These are phyloP conservation scores for Adansonia grandidieri DNA, from an alignment of 441 rosid genomes.

Conservation along the genomic window DNA sequence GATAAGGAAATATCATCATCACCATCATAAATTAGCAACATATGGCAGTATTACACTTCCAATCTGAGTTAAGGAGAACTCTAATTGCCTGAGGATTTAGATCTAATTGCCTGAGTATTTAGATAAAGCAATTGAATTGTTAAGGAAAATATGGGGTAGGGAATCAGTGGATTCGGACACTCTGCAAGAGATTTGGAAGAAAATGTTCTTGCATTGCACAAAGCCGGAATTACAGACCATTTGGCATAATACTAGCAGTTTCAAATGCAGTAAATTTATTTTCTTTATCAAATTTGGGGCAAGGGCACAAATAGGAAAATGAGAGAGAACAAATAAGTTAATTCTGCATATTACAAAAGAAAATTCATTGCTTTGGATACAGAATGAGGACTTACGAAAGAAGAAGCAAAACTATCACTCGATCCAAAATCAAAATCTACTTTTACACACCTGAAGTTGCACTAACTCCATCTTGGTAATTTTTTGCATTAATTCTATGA, in stretches of 20 bases:
- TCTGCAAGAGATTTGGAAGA: slow-evolving; percentile 5
- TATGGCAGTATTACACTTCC: background rate
- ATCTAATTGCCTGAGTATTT: background rate
- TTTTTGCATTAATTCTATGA: background rate
- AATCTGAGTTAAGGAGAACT: background rate
- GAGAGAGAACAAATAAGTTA: background rate
- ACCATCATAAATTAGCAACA: background rate
- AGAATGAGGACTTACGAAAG: slow-evolving; percentile 7
- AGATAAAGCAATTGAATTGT: background rate
- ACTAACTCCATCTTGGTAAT: background rate
- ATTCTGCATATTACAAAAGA: background rate
- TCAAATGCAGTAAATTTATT: background rate
- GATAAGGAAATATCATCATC: background rate
- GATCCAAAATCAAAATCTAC: background rate
- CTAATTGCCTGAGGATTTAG: background rate
- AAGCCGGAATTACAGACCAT: background rate
- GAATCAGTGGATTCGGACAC: background rate
- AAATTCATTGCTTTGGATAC: background rate
- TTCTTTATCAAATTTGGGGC: background rate
- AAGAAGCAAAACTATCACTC: background rate
- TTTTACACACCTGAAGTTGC: background rate
- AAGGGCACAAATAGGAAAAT: background rate
- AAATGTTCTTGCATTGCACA: slow-evolving; percentile 10
- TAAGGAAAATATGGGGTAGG: background rate
- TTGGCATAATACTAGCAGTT: slow-evolving; percentile 3